Evolutionary conservation across 1,139 yeast species (phyloP), one percentile per base, ranked within the genome.

Genomic region (Arxiozyma slooffiae): DNA sequence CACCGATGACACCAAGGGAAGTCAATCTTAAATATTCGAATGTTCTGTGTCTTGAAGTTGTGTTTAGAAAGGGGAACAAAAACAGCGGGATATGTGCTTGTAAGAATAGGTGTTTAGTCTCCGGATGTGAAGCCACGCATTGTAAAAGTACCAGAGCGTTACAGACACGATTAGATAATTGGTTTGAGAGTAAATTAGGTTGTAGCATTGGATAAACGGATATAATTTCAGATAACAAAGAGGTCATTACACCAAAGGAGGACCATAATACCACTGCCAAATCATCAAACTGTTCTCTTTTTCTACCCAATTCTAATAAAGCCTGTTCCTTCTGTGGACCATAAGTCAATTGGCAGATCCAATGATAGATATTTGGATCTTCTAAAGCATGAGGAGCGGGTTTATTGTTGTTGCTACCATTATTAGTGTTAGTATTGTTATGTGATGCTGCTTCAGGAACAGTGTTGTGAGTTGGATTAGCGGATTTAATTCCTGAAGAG

Each of bases 311-410:
- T 65, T 90, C 97, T 56, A 89, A 71, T 51, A 92, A 73, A 1
- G 98, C 97, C 61, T 92, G 87, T 63, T 92, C 98, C 61, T 95
- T 80, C 63, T 86, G 86, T 41, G 90, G 85, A 1, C 97, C 97
- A 52, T 87, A 83, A 40, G 88, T 89, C 50, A 92, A 74, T 65
- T 90, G 97, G 34, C 85, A 77, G 47, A 92, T 85, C 96, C 97
- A 88, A 56, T 82, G 84, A 66, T 83, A 86, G 17, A 90, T 94
- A 64, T 87, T 86, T 53, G 86, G 88, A 66, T 89, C 96, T 54
- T 83, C 88, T 39, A 87, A 70, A 1, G 95, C 89, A 54, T 78
- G 80, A 24, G 23, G n/a, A 16, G 26, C 41, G 14, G 36, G n/a
- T 8, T 38, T 41, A 21, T 40, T 48, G 50, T 42, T 24, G 37